phyloP scores from a whole-genome alignment of 1,139 yeast species.

The Lodderomyces metapsilosis region DNA sequence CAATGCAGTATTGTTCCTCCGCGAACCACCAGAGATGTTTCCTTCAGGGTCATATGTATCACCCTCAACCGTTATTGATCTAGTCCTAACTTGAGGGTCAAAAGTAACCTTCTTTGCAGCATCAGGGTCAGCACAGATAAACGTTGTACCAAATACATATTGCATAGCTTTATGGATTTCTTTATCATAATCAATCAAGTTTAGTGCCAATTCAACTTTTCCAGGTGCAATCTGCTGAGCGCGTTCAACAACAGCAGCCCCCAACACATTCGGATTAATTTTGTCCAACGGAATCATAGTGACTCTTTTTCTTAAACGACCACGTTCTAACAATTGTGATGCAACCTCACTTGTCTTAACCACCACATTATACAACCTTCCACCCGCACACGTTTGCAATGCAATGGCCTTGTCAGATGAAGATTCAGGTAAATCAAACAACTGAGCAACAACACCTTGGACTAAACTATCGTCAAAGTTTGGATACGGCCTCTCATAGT shows the following conservation, averaged over 20 bases:
- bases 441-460: constrained; percentile 87
- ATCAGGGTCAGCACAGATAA: constrained; percentile 82
- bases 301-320: constrained; percentile 76
- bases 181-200: constrained; percentile 70
- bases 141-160: constrained; percentile 83
- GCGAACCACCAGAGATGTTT: constrained; percentile 92
- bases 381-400: constrained; percentile 93
- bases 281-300: constrained; percentile 92
- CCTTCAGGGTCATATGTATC: constrained; percentile 97
- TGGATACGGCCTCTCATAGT: constrained; percentile 63
- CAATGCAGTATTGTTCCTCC: constrained; percentile 57
- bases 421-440: constrained; percentile 62
- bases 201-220: constrained; percentile 83
- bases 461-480: constrained; percentile 63
- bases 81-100: constrained; percentile 72
- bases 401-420: constrained; percentile 73
- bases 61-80: constrained; percentile 92
- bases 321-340: constrained; percentile 73
- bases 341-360: constrained; percentile 89
- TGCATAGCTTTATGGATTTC: constrained; percentile 83
- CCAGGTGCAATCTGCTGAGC: constrained; percentile 78
- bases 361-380: constrained; percentile 82
- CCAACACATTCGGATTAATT: constrained; percentile 58
- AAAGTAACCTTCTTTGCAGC: constrained; percentile 88
- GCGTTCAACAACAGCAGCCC: constrained; percentile 40